Conservation (phyloP, 176 grass and related monocot genomes). For the Elaeis guineensis region DNA sequence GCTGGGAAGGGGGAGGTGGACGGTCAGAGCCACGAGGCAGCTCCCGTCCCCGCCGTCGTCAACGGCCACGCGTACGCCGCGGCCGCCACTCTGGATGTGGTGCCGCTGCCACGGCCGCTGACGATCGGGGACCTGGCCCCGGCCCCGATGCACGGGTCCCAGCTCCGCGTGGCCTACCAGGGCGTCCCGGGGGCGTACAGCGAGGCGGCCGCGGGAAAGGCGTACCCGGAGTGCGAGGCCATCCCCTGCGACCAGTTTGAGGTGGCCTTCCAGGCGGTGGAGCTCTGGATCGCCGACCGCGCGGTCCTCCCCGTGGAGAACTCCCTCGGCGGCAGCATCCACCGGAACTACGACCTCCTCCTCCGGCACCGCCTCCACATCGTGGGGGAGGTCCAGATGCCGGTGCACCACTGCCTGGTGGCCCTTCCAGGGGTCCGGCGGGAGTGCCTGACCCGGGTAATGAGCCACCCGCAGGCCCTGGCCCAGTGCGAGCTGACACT, state of each 20-base stretch:
- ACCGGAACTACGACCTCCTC: conserved; percentile 96
- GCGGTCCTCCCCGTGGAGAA: conserved; percentile 91
- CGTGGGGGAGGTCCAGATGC: conserved; percentile 92
- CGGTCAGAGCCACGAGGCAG: conserved; percentile 12
- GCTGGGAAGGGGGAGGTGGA: conserved; percentile 14
- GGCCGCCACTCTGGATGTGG: conserved; percentile 11
- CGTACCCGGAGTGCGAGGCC: conserved; percentile 67
- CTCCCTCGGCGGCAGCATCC: conserved; percentile 94
- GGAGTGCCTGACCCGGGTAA: conserved; percentile 74
- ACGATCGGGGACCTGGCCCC: conserved; percentile 68
- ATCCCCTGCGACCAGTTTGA: conserved; percentile 98
- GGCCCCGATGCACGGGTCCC: conserved; percentile 77
- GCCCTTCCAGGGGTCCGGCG: conserved; percentile 79
- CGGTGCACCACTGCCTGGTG: conserved; percentile 91
- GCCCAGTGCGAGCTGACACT: conserved; percentile 95
- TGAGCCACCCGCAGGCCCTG: conserved; percentile 95
- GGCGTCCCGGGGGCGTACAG: conserved; percentile 88
- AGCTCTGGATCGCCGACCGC: conserved; percentile 91
- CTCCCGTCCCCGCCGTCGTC: conserved; percentile 11
- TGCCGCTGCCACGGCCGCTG: conserved; percentile 34
- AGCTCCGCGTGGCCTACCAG: conserved; percentile 90
- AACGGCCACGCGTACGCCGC: neutral
- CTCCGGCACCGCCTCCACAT: conserved; percentile 91
- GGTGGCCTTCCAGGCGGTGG: conserved; percentile 85
- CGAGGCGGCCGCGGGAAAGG: conserved; percentile 88